Base-by-base conservation (phyloP, 306 rosid species). In the Cicer judaicum region DNA sequence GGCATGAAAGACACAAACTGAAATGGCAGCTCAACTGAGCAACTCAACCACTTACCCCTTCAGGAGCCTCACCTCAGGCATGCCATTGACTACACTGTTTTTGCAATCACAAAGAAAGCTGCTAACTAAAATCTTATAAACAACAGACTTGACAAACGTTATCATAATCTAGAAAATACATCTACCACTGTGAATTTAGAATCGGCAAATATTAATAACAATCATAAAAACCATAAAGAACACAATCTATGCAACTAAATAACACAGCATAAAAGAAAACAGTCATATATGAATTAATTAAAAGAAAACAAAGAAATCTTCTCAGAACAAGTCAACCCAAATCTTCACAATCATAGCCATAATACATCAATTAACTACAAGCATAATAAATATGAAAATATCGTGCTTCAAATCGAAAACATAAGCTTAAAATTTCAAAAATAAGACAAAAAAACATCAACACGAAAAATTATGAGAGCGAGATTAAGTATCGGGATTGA, bases 81-180 rank as follows among this genome's bases (percentile, higher is more conserved):
- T 10, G 0, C 56, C 64, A 11, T 64, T 50, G 54, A 75, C 64
- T 39, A 40, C 34, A 63, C 64, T 54, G 47, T 42, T 66, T 11
- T 64, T 65, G 48, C 59, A 76, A 68, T 34, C 2, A 62, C 9
- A 68, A 5, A 47, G 4, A 59, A 59, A 36, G 53, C 75, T 50
- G 13, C 36, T 68, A 68, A 19, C 44, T 59, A 68, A 5, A 46
- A 77, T 14, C 36, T 68, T n/a, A 2, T 8, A 2, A n/a, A 10
- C 12, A 68, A 59, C 34, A 68, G 46, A 59, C 38, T 68, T 55
- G 18, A 2, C 53, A 46, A 5, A 44, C 8, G 16, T 49, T 57
- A 12, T 8, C 75, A 68, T 38, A 64, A 41, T 41, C 44, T 8
- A 41, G 44, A 41, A 13, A 13, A 11, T 13, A 13, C n/a, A 13